Base-by-base conservation (phyloP, 306 rosid genomes). In the Abrus pulchellus region DNA sequence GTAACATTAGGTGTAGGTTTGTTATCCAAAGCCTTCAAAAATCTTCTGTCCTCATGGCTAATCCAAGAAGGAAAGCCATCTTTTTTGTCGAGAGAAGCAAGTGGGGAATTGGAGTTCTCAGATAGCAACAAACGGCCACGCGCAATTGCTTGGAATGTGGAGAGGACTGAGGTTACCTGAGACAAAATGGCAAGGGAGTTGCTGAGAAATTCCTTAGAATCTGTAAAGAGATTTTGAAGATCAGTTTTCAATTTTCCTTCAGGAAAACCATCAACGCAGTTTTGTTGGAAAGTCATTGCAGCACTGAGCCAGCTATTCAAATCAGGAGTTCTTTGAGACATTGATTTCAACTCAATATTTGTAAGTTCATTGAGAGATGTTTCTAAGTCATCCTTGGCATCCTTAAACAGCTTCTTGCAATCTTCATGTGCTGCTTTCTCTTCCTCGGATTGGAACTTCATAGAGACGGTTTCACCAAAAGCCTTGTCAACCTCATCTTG, bases 281-380 rank as follows among this genome's bases (percentile, higher is more conserved):
- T 85, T 8, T 90, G 89, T 29, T 85, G 93, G 82, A 90, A 95
- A 13, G 97, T 82, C 56, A 91, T 93, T 10, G 92, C 97, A 1
- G 97, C 98, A 72, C 99, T 95, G 0, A 95, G 71, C 97, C 98
- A 95, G 56, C 87, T 90, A 83, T 90, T 89, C 8, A 95, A 54
- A 40, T 88, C 90, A n/a, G 91, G 87, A 0, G 87, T 36, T 32
- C 30, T 81, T 0, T 74, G 1, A 11, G 85, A 3, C 6, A 90
- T 45, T 7, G 50, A 79, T 9, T 79, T 83, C 3, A 82, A 0
- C 1, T 61, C 82, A 4, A 28, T 32, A 0, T 2, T 55, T 0
- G 38, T 28, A 1, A 89, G 62, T 54, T 71, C 70, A 4, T 78
- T 67, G 1, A 81, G 52, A 0, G 98, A 82, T 5, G 75, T 52